Evolutionary conservation across 1,284 basidiomycete species (phyloP).

Genomic region (Macrocystidia cucumis): DNA sequence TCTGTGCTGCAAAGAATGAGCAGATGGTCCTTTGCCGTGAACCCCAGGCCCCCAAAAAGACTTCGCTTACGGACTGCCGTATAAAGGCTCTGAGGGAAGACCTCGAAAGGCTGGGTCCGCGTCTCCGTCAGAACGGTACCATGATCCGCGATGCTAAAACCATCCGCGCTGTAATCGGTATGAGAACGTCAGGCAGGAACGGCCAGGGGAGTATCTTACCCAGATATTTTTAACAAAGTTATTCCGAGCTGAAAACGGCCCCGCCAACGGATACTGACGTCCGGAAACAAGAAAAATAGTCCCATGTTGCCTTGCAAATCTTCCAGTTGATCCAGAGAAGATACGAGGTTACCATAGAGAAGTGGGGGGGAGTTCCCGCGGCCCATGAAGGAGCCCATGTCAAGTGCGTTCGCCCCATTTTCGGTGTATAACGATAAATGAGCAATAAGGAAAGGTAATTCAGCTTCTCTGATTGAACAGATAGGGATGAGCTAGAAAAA

Average conservation of each 20-base stretch:
- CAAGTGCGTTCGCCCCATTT: conserved; percentile 49
- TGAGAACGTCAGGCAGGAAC: conserved; percentile 14
- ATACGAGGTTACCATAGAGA: conserved; percentile 80
- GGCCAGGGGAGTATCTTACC: conserved; percentile 42
- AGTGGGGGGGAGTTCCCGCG: conserved; percentile 43
- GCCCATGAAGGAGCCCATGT: conserved; percentile 45
- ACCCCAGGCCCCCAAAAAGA: conserved; percentile 9
- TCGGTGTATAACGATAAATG: conserved; percentile 66
- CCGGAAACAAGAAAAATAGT: conserved; percentile 84
- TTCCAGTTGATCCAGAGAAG: conserved; percentile 69
- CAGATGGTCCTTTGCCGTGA: too few relatives aligned
- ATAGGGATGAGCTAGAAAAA: conserved; percentile 3
- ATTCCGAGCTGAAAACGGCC: conserved; percentile 75
- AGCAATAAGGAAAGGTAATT: conserved; percentile 78
- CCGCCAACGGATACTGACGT: conserved; percentile 74
- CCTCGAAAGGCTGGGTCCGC: conserved; percentile 70
- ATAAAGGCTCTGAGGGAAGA: conserved; percentile 66
- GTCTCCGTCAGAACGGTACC: conserved; percentile 59
- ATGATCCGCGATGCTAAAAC: conserved; percentile 37
- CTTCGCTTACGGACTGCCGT: conserved; percentile 65
- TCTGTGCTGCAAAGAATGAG: conserved; percentile 33
- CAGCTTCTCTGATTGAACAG: conserved; percentile 71
- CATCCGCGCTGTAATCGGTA: conserved; percentile 24
- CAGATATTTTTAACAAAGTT: conserved; percentile 67
- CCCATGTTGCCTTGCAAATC: conserved; percentile 73